Evolutionary conservation across 805 yeast genomes (phyloP), one percentile per base, ranked within the genome.

Genomic region (Ascoidea tarda): DNA sequence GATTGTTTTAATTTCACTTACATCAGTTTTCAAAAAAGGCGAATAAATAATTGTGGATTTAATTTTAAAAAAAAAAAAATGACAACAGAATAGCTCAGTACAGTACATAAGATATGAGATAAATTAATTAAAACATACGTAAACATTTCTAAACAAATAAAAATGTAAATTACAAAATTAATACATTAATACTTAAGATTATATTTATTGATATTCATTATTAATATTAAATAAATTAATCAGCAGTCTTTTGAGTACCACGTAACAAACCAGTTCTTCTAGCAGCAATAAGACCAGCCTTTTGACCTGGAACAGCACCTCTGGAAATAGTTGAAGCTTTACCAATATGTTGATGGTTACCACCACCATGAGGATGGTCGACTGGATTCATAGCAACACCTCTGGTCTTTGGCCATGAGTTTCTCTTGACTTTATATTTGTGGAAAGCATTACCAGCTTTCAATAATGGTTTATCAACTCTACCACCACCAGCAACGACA

Each of bases 331-430:
- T 91, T 68, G 98, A 91, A 70, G 98, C 97, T 84, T 91, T 91
- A 89, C 98, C 98, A 80, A 90, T 91, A 77, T 91, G 98, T 82
- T 91, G 98, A 79, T 91, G 98, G 96, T 90, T 90, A 91, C 99
- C 99, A 91, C 99, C 98, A 87, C 99, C 99, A 77, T 91, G 99
- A 75, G 99, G 99, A 82, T 91, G 99, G 76, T 91, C 99, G 75
- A 91, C 99, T 76, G 98, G 98, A 82, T 91, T 91, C 99, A 93
- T 91, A 75, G 99, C 99, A 74, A 91, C 98, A 91, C 98, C 99
- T 82, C 98, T 89, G 72, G 98, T 93, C 87, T 88, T 90, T 79
- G 99, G 99, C 98, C 98, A 93, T 64, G 96, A 88, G 96, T 93
- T 89, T 81, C 98, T 84, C 95, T 93, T 93, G 70, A 90, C 96